phyloP scores from a whole-genome alignment of 2,329 filamentous ascomycete species.

The Botrytis sinoallii region DNA sequence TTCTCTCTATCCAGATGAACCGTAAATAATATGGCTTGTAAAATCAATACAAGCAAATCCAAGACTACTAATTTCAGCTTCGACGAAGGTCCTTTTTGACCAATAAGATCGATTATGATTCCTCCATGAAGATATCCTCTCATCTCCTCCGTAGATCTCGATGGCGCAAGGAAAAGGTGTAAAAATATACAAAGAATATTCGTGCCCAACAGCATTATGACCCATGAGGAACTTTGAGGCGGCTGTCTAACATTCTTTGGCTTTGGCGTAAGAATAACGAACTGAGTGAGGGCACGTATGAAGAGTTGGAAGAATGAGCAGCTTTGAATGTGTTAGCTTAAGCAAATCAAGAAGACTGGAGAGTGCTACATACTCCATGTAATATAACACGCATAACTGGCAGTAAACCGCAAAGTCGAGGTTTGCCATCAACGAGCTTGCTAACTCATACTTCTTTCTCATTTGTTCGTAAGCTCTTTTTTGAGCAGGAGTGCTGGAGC shows the following conservation, averaged over 20 bases:
- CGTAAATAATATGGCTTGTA: slow-evolving; percentile 64
- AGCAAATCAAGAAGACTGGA: neutral
- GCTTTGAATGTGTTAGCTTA: slow-evolving; percentile 40
- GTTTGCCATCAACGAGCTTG: slow-evolving; percentile 57
- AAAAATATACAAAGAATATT: slow-evolving; percentile 59
- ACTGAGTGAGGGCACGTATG: slow-evolving; percentile 57
- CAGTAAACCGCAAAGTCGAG: slow-evolving; percentile 63
- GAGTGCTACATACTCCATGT: slow-evolving; percentile 60
- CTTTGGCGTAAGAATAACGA: slow-evolving; percentile 59
- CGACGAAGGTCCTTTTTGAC: slow-evolving; percentile 60
- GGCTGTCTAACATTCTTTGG: slow-evolving; percentile 54
- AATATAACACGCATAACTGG: slow-evolving; percentile 64
- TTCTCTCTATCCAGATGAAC: slow-evolving; percentile 60
- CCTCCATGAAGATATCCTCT: slow-evolving; percentile 66
- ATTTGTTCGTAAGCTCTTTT: slow-evolving; percentile 41
- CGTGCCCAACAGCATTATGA: slow-evolving; percentile 56
- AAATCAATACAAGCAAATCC: slow-evolving; percentile 53
- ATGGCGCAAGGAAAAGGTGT: slow-evolving; percentile 55
- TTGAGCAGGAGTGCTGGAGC: slow-evolving; percentile 26
- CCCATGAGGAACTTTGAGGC: slow-evolving; percentile 53
- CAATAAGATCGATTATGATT: slow-evolving; percentile 65
- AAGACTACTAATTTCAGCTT: slow-evolving; percentile 53
- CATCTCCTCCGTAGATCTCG: slow-evolving; percentile 57
- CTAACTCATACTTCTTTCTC: slow-evolving; percentile 54
- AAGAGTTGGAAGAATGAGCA: slow-evolving; percentile 63